A percentile compares a stretch with the other conserved stretches of the same genome.
Evolutionary conservation across 306 rosid species (phyloP).

Genomic region (Carpinus fangiana): DNA sequence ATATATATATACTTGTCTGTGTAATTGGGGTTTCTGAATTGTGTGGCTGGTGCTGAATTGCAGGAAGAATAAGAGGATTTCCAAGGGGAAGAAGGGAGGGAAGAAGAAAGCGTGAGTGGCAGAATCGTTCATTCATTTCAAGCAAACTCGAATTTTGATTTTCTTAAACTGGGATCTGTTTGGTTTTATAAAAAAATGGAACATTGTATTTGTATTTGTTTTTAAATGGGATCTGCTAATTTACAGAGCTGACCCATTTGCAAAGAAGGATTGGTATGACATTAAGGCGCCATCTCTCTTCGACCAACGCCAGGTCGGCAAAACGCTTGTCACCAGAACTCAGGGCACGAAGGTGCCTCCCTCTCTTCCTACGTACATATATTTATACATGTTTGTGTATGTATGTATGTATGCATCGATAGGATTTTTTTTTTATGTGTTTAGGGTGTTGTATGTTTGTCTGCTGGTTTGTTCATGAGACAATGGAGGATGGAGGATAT

Average conservation of each 20-base stretch:
- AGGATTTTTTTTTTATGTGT: background rate
- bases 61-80: slow-evolving; percentile 49
- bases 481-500: background rate
- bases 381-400: background rate
- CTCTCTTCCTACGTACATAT: background rate
- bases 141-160: too few species aligned
- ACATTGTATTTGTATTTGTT: background rate
- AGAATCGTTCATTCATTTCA: background rate
- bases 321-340: slow-evolving; percentile 45
- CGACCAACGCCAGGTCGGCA: slow-evolving; percentile 34
- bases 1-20: background rate
- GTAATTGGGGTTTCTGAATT: background rate
- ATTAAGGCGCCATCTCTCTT: slow-evolving; percentile 41
- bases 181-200: background rate
- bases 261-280: slow-evolving; percentile 47
- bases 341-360: slow-evolving; percentile 43
- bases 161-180: background rate
- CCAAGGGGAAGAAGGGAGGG: slow-evolving; percentile 51
- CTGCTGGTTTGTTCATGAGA: background rate
- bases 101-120: slow-evolving; percentile 47
- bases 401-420: background rate
- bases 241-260: slow-evolving; percentile 39
- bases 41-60: slow-evolving; percentile 6
- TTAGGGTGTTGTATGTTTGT: background rate
- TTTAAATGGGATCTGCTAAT: background rate